These are phyloP conservation scores for Magnaporthales sp. DNA, from an alignment of 2,329 filamentous ascomycete genomes.

Conservation along the genomic window DNA sequence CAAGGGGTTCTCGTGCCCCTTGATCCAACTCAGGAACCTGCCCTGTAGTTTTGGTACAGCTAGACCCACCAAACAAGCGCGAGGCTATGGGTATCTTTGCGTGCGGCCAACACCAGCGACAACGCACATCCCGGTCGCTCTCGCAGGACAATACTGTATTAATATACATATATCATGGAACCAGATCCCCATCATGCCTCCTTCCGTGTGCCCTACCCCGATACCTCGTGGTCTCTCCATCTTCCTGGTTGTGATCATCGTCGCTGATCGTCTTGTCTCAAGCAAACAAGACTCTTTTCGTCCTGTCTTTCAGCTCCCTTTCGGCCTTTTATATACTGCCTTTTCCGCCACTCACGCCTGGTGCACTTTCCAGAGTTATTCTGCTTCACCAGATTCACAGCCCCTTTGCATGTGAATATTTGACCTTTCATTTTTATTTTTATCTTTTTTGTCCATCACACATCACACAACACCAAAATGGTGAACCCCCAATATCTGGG, in stretches of 20 bases:
- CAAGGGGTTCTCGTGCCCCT: background rate
- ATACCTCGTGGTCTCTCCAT: background rate
- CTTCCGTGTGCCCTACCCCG: background rate
- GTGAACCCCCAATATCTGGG: constrained; percentile 8
- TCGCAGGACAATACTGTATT: background rate
- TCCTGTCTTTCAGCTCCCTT: background rate
- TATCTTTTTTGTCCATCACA: background rate
- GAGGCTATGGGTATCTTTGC: background rate
- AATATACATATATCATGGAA: background rate
- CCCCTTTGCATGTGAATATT: background rate
- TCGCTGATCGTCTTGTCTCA: background rate
- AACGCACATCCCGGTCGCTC: background rate
- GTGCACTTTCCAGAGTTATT: background rate
- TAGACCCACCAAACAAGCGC: background rate
- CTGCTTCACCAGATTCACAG: background rate
- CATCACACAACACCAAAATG: constrained; percentile 1
- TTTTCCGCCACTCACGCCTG: background rate
- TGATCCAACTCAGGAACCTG: background rate
- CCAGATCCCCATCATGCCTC: background rate
- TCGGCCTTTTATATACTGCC: background rate
- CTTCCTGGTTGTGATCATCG: background rate
- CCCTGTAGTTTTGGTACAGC: background rate
- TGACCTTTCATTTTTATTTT: background rate
- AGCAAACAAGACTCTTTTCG: background rate
- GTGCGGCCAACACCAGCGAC: background rate